phyloP scores from a whole-genome alignment of 2,329 filamentous ascomycete genomes.

The Fusarium nelsonii region DNA sequence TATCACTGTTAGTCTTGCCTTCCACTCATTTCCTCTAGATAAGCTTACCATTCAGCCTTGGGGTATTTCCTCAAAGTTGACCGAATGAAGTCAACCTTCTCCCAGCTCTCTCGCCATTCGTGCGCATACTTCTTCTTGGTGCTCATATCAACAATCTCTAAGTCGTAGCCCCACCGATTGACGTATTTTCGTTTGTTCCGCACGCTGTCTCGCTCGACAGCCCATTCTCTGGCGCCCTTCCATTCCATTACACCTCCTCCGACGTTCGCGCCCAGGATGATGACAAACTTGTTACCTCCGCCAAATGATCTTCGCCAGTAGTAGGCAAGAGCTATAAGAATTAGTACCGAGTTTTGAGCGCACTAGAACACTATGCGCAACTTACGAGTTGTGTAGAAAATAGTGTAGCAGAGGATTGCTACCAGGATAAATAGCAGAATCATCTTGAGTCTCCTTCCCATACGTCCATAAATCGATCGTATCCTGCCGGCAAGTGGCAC shows the following conservation, averaged over 20 bases:
- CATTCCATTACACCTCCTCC: slow-evolving; percentile 99
- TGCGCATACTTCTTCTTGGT: slow-evolving; percentile 99
- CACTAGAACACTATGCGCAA: slow-evolving; percentile 41
- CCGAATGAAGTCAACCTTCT: slow-evolving; percentile 95
- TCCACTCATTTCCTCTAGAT: not conserved
- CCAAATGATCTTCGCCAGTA: slow-evolving; percentile 81
- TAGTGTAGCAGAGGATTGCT: slow-evolving; percentile 77
- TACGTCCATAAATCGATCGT: slow-evolving; percentile 60
- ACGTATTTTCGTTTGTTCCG: slow-evolving; percentile 94
- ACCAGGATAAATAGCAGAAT: slow-evolving; percentile 70
- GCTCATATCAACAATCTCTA: slow-evolving; percentile 98
- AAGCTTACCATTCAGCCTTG: slow-evolving; percentile 88
- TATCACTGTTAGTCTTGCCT: slow-evolving; percentile 52
- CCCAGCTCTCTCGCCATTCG: slow-evolving; percentile 99
- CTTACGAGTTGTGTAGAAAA: slow-evolving; percentile 81
- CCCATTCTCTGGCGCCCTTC: slow-evolving; percentile 98
- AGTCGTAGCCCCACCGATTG: slow-evolving; percentile 89
- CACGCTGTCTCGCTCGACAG: slow-evolving; percentile 95
- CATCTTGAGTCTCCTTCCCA: slow-evolving; percentile 75
- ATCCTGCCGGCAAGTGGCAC: slow-evolving; percentile 62
- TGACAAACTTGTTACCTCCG: slow-evolving; percentile 90
- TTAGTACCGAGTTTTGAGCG: not conserved
- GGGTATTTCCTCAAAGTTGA: slow-evolving; percentile 93
- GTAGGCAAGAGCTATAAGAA: slow-evolving; percentile 57
- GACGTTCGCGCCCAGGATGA: slow-evolving; percentile 92